phyloP scores from a whole-genome alignment of 495 filamentous ascomycete genomes.

The Neurospora sp. region DNA sequence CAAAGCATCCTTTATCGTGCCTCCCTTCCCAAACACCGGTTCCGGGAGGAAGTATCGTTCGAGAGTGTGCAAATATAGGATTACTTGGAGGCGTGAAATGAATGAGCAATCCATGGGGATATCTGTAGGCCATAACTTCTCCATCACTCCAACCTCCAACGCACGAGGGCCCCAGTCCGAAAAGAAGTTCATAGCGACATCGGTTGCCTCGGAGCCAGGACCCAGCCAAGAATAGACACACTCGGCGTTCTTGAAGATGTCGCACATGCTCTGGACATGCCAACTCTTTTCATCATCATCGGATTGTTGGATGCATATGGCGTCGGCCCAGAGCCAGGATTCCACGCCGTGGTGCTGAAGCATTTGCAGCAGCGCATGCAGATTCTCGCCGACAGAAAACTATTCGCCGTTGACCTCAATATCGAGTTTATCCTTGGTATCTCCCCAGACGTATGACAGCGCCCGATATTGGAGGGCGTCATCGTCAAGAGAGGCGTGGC shows the following conservation, averaged over 20 bases:
- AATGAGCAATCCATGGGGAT: background rate
- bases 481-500: background rate
- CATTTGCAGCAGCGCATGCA: background rate
- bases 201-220: too few species aligned
- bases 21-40: background rate
- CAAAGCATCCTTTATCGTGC: background rate
- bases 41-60: background rate
- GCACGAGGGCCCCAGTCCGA: background rate
- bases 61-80: rapidly evolving
- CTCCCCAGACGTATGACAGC: background rate
- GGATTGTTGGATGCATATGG: background rate
- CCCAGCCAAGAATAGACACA: too few species aligned
- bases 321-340: background rate
- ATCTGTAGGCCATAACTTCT: background rate
- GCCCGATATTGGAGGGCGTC: background rate
- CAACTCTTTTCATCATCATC: background rate
- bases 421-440: background rate
- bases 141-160: background rate
- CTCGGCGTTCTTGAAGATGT: background rate
- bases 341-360: background rate
- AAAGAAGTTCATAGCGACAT: background rate
- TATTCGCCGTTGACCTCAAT: background rate
- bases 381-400: background rate
- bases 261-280: background rate
- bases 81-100: background rate